These are phyloP conservation scores for Cronartium quercuum DNA, from an alignment of 1,284 basidiomycete species.

Conservation along the genomic window DNA sequence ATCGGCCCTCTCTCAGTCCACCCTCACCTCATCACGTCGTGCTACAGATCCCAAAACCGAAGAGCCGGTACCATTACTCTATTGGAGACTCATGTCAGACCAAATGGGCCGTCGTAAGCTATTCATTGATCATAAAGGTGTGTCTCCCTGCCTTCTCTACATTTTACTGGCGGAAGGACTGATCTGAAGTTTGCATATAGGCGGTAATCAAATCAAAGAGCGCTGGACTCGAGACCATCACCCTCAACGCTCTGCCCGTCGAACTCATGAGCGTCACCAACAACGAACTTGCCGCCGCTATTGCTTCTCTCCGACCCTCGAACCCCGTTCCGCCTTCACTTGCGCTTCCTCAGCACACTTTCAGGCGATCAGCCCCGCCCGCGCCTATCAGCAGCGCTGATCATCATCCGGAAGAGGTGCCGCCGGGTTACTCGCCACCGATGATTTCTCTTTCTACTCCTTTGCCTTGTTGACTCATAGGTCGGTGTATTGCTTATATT, in stretches of 20 bases:
- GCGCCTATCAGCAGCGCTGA: too few species aligned
- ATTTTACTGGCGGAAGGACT: not conserved
- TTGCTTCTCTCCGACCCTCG: not conserved
- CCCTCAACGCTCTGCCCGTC: not conserved
- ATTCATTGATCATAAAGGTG: constrained; percentile 11
- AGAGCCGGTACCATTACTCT: constrained; percentile 22
- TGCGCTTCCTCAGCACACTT: too few species aligned
- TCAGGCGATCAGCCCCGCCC: too few species aligned
- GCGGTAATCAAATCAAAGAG: constrained; percentile 20
- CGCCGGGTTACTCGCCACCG: too few species aligned
- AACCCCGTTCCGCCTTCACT: too few species aligned
- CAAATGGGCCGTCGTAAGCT: not conserved
- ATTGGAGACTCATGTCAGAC: constrained; percentile 25
- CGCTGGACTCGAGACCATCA: constrained; percentile 1
- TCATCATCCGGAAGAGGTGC: too few species aligned
- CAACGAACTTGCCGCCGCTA: not conserved
- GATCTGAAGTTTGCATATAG: not conserved
- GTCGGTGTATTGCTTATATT: too few species aligned
- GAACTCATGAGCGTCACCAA: constrained; percentile 15
- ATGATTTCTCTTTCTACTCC: too few species aligned
- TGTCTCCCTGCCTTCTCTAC: not conserved
- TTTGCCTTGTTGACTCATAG: too few species aligned
- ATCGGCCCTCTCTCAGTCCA: not conserved
- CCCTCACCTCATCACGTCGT: not conserved
- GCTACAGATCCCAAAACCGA: constrained; percentile 6